Percentiles rank a stretch among this genome's conserved stretches.
Evolutionary conservation across 2,329 filamentous ascomycete genomes (phyloP).

Genomic region (Talaromyces sp.): DNA sequence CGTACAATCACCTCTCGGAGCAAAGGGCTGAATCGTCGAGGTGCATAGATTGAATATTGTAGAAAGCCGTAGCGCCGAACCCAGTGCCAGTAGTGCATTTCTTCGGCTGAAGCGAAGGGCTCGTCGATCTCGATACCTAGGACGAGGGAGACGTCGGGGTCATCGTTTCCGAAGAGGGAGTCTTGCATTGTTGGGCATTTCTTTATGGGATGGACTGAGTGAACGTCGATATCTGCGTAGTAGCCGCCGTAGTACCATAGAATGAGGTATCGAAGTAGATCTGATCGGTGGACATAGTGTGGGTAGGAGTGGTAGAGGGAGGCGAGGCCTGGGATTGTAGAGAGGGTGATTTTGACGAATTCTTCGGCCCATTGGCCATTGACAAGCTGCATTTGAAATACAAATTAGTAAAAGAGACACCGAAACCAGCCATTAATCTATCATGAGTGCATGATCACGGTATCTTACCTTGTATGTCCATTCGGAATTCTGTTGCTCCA

Average conservation of each 20-base stretch:
- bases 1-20: constrained; percentile 35
- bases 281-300: constrained; percentile 55
- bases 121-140: constrained; percentile 41
- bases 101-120: constrained; percentile 33
- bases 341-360: constrained; percentile 28
- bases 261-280: constrained; percentile 46
- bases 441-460: not conserved
- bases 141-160: constrained; percentile 34
- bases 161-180: constrained; percentile 6
- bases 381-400: constrained; percentile 24
- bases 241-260: constrained; percentile 42
- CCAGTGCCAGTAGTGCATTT: constrained; percentile 40
- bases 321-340: constrained; percentile 31
- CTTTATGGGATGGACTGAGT: constrained; percentile 31
- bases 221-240: constrained; percentile 39
- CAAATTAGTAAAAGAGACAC: too few species aligned
- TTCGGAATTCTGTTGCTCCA: constrained; percentile 30
- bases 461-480: constrained; percentile 31
- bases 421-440: too few species aligned
- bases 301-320: constrained; percentile 35
- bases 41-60: constrained; percentile 41
- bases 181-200: constrained; percentile 29
- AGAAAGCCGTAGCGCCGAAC: constrained; percentile 36
- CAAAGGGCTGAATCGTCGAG: constrained; percentile 38
- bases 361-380: constrained; percentile 29